Conservation (phyloP, 192 early-diverging fungal species). For the Backusella sp. region DNA sequence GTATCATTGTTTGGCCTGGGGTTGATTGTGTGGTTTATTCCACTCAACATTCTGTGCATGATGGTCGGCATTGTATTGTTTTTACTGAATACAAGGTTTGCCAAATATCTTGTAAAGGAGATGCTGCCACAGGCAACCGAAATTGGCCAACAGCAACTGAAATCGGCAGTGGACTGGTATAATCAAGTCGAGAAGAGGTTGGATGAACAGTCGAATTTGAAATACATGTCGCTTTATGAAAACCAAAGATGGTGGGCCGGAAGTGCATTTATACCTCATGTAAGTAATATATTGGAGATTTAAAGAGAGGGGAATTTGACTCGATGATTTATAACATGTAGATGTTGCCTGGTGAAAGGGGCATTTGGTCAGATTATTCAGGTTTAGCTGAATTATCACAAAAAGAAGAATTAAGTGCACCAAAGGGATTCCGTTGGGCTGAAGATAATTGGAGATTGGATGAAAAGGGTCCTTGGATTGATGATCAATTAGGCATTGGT, state of each 20-base stretch:
- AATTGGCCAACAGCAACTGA: not conserved
- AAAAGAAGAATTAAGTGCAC: constrained; percentile 9
- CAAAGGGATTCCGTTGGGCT: constrained; percentile 33
- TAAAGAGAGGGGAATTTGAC: too few relatives aligned
- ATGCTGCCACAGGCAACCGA: constrained; percentile 3
- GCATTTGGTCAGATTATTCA: constrained; percentile 34
- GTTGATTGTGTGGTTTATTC: constrained; percentile 43
- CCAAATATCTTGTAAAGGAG: constrained; percentile 29
- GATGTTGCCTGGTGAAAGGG: constrained; percentile 27
- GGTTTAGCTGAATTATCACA: constrained; percentile 11
- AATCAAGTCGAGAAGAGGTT: constrained; percentile 2
- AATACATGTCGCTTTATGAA: constrained; percentile 33
- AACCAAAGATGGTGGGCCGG: constrained; percentile 31
- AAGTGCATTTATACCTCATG: constrained; percentile 26
- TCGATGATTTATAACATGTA: not conserved
- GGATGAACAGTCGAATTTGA: not conserved
- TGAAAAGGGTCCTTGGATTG: constrained; percentile 31
- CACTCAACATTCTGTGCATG: constrained; percentile 48
- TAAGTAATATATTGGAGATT: not conserved
- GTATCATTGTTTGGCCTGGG: constrained; percentile 35
- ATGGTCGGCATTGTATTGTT: constrained; percentile 54
- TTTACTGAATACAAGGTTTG: constrained; percentile 58
- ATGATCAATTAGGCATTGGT: constrained; percentile 33
- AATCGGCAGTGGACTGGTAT: constrained; percentile 4
- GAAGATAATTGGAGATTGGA: constrained; percentile 34